Percentiles rank a stretch among this genome's conserved stretches.
Conservation (phyloP, 257 asterid species). For the Handroanthus guayacan region DNA sequence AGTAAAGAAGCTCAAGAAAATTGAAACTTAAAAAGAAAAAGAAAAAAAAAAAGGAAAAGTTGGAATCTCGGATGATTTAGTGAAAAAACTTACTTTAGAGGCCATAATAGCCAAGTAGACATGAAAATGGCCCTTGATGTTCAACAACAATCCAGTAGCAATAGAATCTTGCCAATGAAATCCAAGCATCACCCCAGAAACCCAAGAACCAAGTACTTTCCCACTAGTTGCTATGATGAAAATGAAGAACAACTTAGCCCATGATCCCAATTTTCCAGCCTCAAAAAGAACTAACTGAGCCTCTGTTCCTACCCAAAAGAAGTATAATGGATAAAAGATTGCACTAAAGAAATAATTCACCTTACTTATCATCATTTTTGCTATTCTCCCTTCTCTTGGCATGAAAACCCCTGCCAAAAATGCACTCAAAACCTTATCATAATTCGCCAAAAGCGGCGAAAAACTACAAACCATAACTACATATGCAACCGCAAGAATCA, state of each 20-base stretch:
- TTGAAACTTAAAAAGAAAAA: neutral
- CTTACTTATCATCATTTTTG: slow-evolving; percentile 75
- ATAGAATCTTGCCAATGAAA: slow-evolving; percentile 89
- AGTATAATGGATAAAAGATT: slow-evolving; percentile 77
- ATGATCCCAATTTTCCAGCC: slow-evolving; percentile 45
- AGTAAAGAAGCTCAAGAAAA: neutral
- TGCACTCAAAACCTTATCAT: slow-evolving; percentile 73
- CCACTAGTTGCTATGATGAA: slow-evolving; percentile 62
- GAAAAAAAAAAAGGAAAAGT: neutral
- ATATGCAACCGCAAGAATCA: slow-evolving; percentile 71
- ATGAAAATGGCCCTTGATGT: slow-evolving; percentile 88
- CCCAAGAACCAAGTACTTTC: slow-evolving; percentile 68
- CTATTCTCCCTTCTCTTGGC: slow-evolving; percentile 93
- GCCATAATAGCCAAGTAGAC: slow-evolving; percentile 78
- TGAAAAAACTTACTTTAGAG: slow-evolving; percentile 48
- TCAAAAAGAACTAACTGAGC: slow-evolving; percentile 53
- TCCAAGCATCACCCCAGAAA: slow-evolving; percentile 76
- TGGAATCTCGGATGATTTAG: no score
- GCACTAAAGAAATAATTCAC: slow-evolving; percentile 75
- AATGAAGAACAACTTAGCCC: slow-evolving; percentile 52
- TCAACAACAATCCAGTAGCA: slow-evolving; percentile 78
- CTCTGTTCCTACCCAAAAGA: slow-evolving; percentile 84
- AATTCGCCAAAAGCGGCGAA: slow-evolving; percentile 54
- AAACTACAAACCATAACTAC: slow-evolving; percentile 66
- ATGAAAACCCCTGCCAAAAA: slow-evolving; percentile 82